phyloP scores from a whole-genome alignment of 371 early-diverging fungal genomes.

The Mycotypha africana region DNA sequence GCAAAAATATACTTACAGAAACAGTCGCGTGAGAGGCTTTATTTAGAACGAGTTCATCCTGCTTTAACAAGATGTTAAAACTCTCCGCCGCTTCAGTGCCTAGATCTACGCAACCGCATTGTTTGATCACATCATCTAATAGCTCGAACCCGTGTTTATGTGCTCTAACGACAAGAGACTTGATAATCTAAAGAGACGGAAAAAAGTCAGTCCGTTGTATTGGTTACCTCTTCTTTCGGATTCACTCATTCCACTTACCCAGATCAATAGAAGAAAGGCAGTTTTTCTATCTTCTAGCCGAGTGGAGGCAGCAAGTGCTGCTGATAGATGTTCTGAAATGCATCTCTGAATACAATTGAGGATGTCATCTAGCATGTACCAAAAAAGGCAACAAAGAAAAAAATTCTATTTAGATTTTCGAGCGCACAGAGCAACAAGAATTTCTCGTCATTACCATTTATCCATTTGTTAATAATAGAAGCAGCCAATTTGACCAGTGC shows the following conservation, averaged over 20 bases:
- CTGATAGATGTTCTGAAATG: conserved; percentile 1
- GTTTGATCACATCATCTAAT: conserved; percentile 44
- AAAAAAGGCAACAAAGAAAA: no score
- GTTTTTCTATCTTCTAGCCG: conserved; percentile 1
- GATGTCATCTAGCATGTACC: conserved; percentile 15
- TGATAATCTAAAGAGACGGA: conserved; percentile 58
- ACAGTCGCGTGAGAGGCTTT: conserved; percentile 59
- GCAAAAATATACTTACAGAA: conserved; percentile 36
- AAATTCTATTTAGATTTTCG: neutral
- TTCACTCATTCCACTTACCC: neutral
- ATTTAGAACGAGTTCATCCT: conserved; percentile 59
- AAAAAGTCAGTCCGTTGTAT: neutral
- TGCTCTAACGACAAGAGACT: conserved; percentile 52
- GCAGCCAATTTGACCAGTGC: conserved; percentile 41
- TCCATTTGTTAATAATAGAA: conserved; percentile 47
- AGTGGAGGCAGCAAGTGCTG: neutral
- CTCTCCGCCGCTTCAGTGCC: conserved; percentile 58
- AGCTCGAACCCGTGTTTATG: conserved; percentile 48
- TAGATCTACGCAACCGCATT: conserved; percentile 35
- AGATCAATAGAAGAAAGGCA: conserved; percentile 5
- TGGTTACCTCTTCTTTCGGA: neutral
- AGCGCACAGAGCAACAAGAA: neutral
- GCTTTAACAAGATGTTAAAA: conserved; percentile 56
- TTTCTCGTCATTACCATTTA: conserved; percentile 22
- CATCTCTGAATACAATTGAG: conserved; percentile 2